Evolutionary conservation across 331 rosid genomes (phyloP), one percentile per base, ranked within the genome.

Genomic region (Ulmus americana): DNA sequence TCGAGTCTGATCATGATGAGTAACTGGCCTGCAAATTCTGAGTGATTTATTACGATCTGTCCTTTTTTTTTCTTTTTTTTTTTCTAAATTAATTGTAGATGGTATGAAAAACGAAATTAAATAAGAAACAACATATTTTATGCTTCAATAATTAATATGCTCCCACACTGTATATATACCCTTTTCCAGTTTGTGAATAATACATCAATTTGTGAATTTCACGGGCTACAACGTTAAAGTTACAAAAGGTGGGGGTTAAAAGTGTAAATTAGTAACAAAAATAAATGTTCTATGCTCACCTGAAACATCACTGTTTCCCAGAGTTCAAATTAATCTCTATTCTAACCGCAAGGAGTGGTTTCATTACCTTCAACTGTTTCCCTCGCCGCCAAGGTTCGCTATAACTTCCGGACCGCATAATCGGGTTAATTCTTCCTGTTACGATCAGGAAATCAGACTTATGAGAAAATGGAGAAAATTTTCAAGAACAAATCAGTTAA

Each of bases 401-500:
- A 86, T 75, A 44, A 78, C 82, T 47, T 92, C 95, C 2, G 95
- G 85, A 59, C 96, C 97, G 18, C 95, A 82, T 14, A 87, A 45
- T 63, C 80, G 84, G 40, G 87, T 88, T 73, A 92, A 73, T 55
- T 92, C 98, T 72, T 92, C 97, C 98, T 92, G 91, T 68, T 65
- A 48, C 12, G 45, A 20, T 61, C 65, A 56, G 10, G 14, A 63
- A 39, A 54, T n/a, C 14, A 6, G 4, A 11, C 5, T 5, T 5
- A 45, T 60, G 12, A 73, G 20, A 45, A 51, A 52, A 35, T 54
- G 39, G 39, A 56, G 39, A 9, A 15, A 48, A 43, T 7, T 39
- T 42, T 12, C 10, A n/a, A 14, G 6, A 66, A 20, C 22, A 20
- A 43, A 2, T 28, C 35, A 28, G 35, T 28, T 28, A 28, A 59